A percentile compares a stretch with the other conserved stretches of the same genome.
Conservation (phyloP, 2,329 filamentous ascomycete genomes). For the Ascosphaera pollenicola region DNA sequence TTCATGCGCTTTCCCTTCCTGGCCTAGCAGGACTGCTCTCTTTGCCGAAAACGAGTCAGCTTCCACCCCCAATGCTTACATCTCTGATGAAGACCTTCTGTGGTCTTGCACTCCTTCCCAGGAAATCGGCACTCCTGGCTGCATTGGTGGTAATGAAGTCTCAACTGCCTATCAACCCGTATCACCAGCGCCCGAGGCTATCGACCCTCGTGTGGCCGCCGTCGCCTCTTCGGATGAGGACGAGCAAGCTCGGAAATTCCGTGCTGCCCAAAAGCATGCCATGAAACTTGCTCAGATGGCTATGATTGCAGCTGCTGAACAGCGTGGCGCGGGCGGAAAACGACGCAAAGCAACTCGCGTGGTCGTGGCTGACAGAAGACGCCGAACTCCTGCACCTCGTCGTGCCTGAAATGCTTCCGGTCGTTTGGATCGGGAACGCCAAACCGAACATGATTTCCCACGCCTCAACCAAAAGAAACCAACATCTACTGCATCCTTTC, state of each 20-base stretch:
- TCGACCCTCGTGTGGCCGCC: background rate
- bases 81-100: constrained; percentile 21
- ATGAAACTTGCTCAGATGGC: background rate
- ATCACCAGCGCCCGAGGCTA: background rate
- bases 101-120: background rate
- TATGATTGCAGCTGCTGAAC: background rate
- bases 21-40: constrained; percentile 20
- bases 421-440: background rate
- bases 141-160: background rate
- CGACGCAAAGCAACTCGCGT: background rate
- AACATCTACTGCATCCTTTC: background rate
- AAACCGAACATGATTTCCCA: background rate
- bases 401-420: background rate
- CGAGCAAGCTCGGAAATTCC: background rate
- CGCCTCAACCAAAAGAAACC: background rate
- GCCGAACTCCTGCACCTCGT: background rate
- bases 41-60: constrained; percentile 10
- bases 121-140: background rate
- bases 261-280: background rate
- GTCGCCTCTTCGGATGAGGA: background rate
- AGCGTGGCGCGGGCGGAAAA: background rate
- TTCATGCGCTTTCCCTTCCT: constrained; percentile 22
- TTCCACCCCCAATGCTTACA: constrained; percentile 16
- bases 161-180: background rate
- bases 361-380: background rate